Conservation (phyloP, 768 basidiomycete species). For the Boletus rubropictus region DNA sequence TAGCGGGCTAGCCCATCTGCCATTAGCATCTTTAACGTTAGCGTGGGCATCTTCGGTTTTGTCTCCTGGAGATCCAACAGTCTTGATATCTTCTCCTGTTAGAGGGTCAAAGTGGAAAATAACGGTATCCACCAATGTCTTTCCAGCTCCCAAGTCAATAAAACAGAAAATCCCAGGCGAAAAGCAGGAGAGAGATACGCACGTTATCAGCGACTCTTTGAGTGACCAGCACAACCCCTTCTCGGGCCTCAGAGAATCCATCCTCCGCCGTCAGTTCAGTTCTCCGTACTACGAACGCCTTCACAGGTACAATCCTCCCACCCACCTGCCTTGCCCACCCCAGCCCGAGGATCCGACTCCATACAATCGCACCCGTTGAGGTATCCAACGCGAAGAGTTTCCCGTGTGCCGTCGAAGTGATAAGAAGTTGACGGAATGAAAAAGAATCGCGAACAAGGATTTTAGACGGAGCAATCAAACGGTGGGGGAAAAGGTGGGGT, state of each 20-base stretch:
- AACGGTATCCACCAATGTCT: constrained; percentile 66
- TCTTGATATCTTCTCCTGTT: constrained; percentile 60
- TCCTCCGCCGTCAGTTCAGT: constrained; percentile 22
- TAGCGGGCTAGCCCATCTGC: constrained; percentile 34
- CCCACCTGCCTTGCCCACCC: constrained; percentile 60
- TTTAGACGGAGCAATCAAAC: constrained; percentile 30
- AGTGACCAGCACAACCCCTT: constrained; percentile 58
- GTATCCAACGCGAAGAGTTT: constrained; percentile 83
- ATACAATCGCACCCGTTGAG: constrained; percentile 67
- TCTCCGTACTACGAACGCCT: constrained; percentile 48
- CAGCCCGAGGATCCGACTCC: constrained; percentile 73
- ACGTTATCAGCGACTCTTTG: constrained; percentile 62
- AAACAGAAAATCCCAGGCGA: not conserved
- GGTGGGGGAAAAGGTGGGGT: constrained; percentile 15
- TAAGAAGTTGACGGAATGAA: constrained; percentile 80
- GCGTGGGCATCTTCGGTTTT: not conserved
- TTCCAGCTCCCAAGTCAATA: constrained; percentile 6
- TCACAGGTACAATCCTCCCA: constrained; percentile 51
- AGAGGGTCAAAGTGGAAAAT: constrained; percentile 72
- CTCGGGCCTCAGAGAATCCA: constrained; percentile 6
- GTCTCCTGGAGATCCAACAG: constrained; percentile 14
- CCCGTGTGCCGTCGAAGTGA: constrained; percentile 63
- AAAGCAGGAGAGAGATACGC: constrained; percentile 19
- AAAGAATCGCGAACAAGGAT: constrained; percentile 66
- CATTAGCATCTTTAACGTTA: constrained; percentile 3